A percentile compares a stretch with the other conserved stretches of the same genome.
These are phyloP conservation scores for Torulaspora gathmanii DNA, from an alignment of 805 yeast species.

Conservation along the genomic window DNA sequence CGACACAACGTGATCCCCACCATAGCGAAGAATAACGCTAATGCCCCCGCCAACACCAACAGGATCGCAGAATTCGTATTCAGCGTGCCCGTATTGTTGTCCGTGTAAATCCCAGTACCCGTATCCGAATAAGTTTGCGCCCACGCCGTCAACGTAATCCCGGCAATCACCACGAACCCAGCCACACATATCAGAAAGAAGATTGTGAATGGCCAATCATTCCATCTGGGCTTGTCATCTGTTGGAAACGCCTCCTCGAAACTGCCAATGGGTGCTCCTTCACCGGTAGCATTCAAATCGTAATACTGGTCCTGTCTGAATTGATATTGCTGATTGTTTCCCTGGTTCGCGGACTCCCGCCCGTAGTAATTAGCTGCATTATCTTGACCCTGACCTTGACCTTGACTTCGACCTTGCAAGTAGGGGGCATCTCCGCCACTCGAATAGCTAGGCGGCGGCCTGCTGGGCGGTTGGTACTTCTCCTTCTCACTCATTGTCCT, in stretches of 20 bases:
- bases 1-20: constrained; percentile 59
- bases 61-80: constrained; percentile 71
- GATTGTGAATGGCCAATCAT: constrained; percentile 68
- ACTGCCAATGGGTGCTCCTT: constrained; percentile 40
- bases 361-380: constrained; percentile 1
- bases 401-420: neutral
- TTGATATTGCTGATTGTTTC: constrained; percentile 6
- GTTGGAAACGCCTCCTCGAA: constrained; percentile 65
- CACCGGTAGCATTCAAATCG: constrained; percentile 29
- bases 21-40: constrained; percentile 55
- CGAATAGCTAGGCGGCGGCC: constrained; percentile 19
- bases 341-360: constrained; percentile 1
- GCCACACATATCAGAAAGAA: constrained; percentile 47
- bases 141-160: constrained; percentile 62
- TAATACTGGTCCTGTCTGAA: constrained; percentile 22
- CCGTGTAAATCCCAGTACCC: constrained; percentile 60
- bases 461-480: constrained; percentile 18
- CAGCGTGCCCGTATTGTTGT: constrained; percentile 52
- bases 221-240: constrained; percentile 55
- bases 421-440: neutral
- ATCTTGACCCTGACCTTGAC: neutral
- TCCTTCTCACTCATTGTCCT: constrained; percentile 14
- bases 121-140: constrained; percentile 48
- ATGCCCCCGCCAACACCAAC: constrained; percentile 58
- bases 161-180: constrained; percentile 70